Base-by-base conservation (phyloP, 2,329 filamentous ascomycete genomes). In the Penicillium decumbens region DNA sequence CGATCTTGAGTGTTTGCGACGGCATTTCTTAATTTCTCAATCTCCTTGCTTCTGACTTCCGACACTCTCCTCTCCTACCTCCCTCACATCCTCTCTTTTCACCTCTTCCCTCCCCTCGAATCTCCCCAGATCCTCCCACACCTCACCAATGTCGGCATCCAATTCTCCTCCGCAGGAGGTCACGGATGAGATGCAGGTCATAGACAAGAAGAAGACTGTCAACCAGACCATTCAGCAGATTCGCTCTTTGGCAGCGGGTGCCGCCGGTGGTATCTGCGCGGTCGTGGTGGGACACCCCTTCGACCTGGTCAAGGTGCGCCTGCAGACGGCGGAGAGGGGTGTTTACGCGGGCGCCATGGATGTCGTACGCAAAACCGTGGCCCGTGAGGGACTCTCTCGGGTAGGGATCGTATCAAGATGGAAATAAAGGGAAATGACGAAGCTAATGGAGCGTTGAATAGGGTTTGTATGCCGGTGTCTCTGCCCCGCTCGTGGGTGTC, bases 241-340 rank as follows among this genome's bases (percentile, higher is more conserved):
- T 56, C 86, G 92, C 52, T 93, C 92, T 37, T 81, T 98, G 44
- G 85, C 80, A 7, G 92, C 92, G 6, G 93, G 93, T 62, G 93
- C 90, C 55, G 95, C 95, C 52, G 93, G 93, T 61, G 93, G 93
- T 62, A 73, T 98, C 41, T 97, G 89, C 75, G 92, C 93, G 49
- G 93, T 98, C 47, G 70, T 98, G 37, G 91, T 97, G 51, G 88
- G 93, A 49, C 93, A 98, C 72, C 93, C 93, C 8, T 98, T 98
- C 69, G 93, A 98, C 70, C 79, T 98, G 62, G 92, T 97, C 71
- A 98, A 98, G 76, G 93, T 98, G 58, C 88, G 93, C 51, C 77
- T 98, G 70, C 93, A 98, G 77, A 98, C 93, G 2, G 90, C 93
- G 30, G 91, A 97, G 74, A 86, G 84, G 72, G 93, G 93, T 42